These are phyloP conservation scores for Ramularia collo-cygni DNA, from an alignment of 2,329 filamentous ascomycete genomes.

Conservation along the genomic window DNA sequence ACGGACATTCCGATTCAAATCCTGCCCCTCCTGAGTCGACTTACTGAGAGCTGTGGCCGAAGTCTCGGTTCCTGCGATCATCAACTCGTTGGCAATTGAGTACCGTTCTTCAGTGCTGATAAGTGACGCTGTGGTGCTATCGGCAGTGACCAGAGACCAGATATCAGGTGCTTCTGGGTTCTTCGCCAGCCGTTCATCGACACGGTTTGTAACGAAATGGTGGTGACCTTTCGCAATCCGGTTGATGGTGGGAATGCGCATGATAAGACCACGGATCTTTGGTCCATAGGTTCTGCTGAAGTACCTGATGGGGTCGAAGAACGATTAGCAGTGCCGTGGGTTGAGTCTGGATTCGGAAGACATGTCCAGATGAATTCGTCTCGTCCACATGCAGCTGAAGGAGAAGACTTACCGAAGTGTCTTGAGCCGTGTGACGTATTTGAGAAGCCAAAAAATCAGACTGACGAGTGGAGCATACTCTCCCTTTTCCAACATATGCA, in stretches of 20 bases:
- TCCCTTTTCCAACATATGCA: constrained; percentile 20
- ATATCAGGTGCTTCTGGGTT: constrained; percentile 21
- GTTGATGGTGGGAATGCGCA: constrained; percentile 11
- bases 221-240: constrained; percentile 4
- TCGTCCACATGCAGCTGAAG: too few species aligned
- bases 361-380: too few species aligned
- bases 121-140: constrained; percentile 11
- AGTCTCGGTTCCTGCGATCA: constrained; percentile 34
- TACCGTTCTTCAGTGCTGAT: constrained; percentile 27
- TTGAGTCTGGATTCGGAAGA: constrained; percentile 7
- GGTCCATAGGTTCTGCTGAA: constrained; percentile 7
- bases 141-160: constrained; percentile 22
- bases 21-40: too few species aligned
- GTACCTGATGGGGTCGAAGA: too few species aligned
- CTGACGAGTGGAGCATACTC: constrained; percentile 19
- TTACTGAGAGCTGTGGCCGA: constrained; percentile 36
- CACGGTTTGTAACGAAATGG: constrained; percentile 8
- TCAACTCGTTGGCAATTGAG: constrained; percentile 26
- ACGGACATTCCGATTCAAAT: too few species aligned
- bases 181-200: constrained; percentile 24
- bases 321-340: too few species aligned
- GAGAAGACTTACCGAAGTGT: too few species aligned
- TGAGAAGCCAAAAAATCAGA: constrained; percentile 18
- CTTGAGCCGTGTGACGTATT: constrained; percentile 12
- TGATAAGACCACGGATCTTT: constrained; percentile 2